phyloP scores from a whole-genome alignment of 2,329 filamentous ascomycete genomes.

The Zymoseptoria ardabiliae region DNA sequence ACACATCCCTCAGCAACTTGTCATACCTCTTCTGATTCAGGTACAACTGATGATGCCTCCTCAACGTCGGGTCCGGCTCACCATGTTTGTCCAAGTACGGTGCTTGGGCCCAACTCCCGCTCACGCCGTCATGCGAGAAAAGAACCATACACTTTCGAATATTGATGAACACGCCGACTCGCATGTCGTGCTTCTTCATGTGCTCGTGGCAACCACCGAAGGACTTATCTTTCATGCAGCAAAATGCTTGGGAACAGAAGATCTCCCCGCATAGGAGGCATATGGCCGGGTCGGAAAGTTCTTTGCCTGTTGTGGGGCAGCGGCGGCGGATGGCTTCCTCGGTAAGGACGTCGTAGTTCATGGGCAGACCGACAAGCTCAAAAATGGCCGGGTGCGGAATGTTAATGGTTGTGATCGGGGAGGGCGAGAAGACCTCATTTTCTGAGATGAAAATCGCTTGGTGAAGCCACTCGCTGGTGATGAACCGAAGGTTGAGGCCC shows the following conservation, averaged over 20 bases:
- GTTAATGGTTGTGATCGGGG: conserved; percentile 38
- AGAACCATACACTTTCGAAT: conserved; percentile 92
- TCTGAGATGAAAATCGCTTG: conserved; percentile 38
- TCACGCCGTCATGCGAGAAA: conserved; percentile 68
- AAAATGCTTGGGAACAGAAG: conserved; percentile 89
- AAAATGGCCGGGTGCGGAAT: conserved; percentile 84
- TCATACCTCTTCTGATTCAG: conserved; percentile 94
- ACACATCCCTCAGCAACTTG: conserved; percentile 73
- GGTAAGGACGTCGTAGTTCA: conserved; percentile 85
- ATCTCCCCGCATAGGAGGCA: conserved; percentile 96
- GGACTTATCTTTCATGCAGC: conserved; percentile 64
- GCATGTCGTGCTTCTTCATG: conserved; percentile 78
- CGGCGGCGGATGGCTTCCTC: conserved; percentile 78
- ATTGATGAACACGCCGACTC: conserved; percentile 90
- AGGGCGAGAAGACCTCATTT: conserved; percentile 5
- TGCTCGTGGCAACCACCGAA: conserved; percentile 84
- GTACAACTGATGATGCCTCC: conserved; percentile 78
- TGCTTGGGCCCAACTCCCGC: conserved; percentile 77
- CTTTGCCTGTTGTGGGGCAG: conserved; percentile 86
- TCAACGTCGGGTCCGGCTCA: conserved; percentile 85
- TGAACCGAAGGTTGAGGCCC: conserved; percentile 37
- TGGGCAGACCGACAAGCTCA: conserved; percentile 84
- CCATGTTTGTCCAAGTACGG: conserved; percentile 96
- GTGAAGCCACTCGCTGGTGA: conserved; percentile 65
- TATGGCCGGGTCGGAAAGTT: conserved; percentile 81